Evolutionary conservation across 1,139 yeast species (phyloP).

Genomic region (Scheffersomyces quercinus): DNA sequence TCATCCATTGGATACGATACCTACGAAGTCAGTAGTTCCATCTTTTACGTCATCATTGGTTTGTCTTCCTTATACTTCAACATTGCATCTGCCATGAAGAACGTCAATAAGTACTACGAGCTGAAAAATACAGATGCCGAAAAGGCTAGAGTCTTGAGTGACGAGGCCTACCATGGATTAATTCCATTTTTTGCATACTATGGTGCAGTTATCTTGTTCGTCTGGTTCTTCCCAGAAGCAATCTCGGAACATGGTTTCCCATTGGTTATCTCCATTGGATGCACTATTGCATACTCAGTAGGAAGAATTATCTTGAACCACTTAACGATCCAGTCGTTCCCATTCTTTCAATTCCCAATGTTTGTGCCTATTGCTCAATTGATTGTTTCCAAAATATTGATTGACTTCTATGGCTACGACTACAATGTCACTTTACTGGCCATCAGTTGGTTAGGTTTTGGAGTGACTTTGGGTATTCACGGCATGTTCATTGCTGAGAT

Average conservation of each 20-base stretch:
- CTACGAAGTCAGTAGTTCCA: slow-evolving; percentile 35
- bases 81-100: slow-evolving; percentile 67
- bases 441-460: slow-evolving; percentile 72
- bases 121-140: slow-evolving; percentile 18
- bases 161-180: slow-evolving; percentile 60
- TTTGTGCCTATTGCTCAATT: slow-evolving; percentile 64
- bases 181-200: slow-evolving; percentile 73
- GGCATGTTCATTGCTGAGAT: slow-evolving; percentile 79
- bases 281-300: slow-evolving; percentile 77
- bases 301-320: slow-evolving; percentile 91
- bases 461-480: slow-evolving; percentile 75
- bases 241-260: slow-evolving; percentile 55
- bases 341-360: slow-evolving; percentile 69
- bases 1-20: slow-evolving; percentile 27
- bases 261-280: slow-evolving; percentile 66
- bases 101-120: slow-evolving; percentile 59
- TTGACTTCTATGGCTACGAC: slow-evolving; percentile 39
- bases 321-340: slow-evolving; percentile 77
- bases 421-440: slow-evolving; percentile 41
- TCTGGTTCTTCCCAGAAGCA: slow-evolving; percentile 51
- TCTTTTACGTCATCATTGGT: slow-evolving; percentile 51
- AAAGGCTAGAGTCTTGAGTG: slow-evolving; percentile 25
- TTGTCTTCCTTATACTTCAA: slow-evolving; percentile 65
- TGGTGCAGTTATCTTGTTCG: slow-evolving; percentile 48
- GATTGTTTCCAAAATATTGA: slow-evolving; percentile 39